Evolutionary conservation across 73 alveolate species (phyloP).

Genomic region (Paramecium caudatum): DNA sequence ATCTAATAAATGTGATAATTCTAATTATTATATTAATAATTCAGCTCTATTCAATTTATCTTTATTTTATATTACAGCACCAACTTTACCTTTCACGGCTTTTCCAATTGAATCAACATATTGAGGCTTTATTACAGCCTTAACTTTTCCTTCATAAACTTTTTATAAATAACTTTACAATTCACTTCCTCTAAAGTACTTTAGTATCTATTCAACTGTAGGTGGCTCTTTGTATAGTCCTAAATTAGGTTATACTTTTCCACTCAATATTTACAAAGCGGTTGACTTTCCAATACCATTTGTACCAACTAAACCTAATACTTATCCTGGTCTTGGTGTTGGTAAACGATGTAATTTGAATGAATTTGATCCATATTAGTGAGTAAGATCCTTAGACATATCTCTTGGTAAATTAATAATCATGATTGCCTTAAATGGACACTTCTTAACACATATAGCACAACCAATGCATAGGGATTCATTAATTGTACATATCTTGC

Average conservation of each 20-base stretch:
- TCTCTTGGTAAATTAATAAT: constrained; percentile 98
- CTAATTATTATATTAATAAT: constrained; percentile 78
- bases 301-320: constrained; percentile 98
- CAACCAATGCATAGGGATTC: constrained; percentile 98
- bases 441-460: constrained; percentile 98
- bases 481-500: constrained; percentile 70
- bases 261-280: constrained; percentile 94
- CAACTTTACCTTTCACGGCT: constrained; percentile 94
- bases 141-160: constrained; percentile 95
- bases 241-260: constrained; percentile 98
- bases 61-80: constrained; percentile 87
- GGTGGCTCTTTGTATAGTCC: constrained; percentile 98
- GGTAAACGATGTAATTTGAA: constrained; percentile 99
- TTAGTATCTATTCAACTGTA: constrained; percentile 95
- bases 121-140: constrained; percentile 97
- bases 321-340: constrained; percentile 97
- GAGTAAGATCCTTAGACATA: constrained; percentile 94
- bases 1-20: constrained; percentile 91
- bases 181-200: constrained; percentile 98
- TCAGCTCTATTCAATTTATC: constrained; percentile 88
- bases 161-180: constrained; percentile 94
- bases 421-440: constrained; percentile 97
- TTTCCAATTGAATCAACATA: constrained; percentile 98
- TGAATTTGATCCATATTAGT: constrained; percentile 97
- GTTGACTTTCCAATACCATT: constrained; percentile 99